Base-by-base conservation (phyloP, 768 basidiomycete genomes). In the Tylopilus subfusipes region DNA sequence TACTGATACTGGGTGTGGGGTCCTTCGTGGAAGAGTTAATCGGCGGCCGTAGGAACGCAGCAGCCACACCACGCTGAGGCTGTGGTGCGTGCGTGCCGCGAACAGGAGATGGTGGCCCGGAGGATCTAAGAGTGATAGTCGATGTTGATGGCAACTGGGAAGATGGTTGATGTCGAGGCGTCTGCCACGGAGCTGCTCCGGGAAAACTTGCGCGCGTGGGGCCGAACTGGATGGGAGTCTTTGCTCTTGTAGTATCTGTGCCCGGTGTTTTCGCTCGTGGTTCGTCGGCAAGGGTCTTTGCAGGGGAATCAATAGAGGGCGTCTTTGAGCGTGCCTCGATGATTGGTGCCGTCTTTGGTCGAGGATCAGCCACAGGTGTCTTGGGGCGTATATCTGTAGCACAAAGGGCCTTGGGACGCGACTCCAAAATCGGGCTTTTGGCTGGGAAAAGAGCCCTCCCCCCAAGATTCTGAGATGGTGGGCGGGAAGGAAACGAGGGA, bases 1-100 rank as follows among this genome's bases (percentile, higher is more conserved):
- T 75, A 56, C 88, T 92, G 30, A 93, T 81, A 66, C 88, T 91
- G 0, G 91, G 91, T 2, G 89, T 90, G 4, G 81, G 81, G 42
- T 90, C 89, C 66, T 91, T 92, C 48, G 76, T 68, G 4, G 77
- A 65, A 10, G 81, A 72, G 2, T 76, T 73, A 12, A 8, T 7
- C 3, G 64, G 66, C 11, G 48, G 61, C 42, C 81, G 83, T 25
- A 84, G 72, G 65, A 90, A 86, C 5, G 80, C 82, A 18, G 82
- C 79, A 5, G 86, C 82, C 27, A 78, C 68, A 21, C 73, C 73
- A 14, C 67, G 63, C 39, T 68, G 78, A 75, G 22, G 75, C 44
- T 21, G 80, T 34, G 70, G 70, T 9, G 74, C 39, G 78, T 74
- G 45, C 73, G 76, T 25, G 78, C 78, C 36, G 65, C 71, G 54